Evolutionary conservation across 768 basidiomycete species (phyloP).

Genomic region (Suillus fuscotomentosus): DNA sequence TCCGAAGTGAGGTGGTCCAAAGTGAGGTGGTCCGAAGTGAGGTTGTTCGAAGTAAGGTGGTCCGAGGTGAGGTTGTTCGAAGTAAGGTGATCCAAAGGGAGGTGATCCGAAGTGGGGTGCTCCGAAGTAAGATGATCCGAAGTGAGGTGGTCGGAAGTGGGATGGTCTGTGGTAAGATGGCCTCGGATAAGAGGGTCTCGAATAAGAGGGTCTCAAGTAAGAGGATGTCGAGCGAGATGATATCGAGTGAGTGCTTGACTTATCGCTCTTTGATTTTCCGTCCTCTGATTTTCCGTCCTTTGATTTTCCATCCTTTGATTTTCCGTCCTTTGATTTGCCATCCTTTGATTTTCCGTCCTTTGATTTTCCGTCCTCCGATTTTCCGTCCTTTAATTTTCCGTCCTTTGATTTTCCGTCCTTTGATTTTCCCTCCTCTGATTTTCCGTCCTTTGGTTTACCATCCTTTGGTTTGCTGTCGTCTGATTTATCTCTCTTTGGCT

Average conservation of each 20-base stretch:
- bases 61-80: neutral
- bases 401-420: neutral
- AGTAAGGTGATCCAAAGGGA: neutral
- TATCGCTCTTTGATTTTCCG: neutral
- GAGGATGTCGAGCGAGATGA: neutral
- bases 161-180: neutral
- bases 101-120: neutral
- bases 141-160: neutral
- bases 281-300: too few species aligned
- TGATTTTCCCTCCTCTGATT: neutral
- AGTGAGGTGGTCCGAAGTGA: neutral
- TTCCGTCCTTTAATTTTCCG: neutral
- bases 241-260: neutral
- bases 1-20: neutral
- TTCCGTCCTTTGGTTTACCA: neutral
- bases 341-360: too few species aligned
- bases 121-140: neutral
- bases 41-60: neutral
- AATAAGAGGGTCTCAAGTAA: neutral
- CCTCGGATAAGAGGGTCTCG: neutral
- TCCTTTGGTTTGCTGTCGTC: neutral
- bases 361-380: too few species aligned
- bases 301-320: too few species aligned
- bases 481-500: neutral
- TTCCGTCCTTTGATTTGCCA: too few species aligned